Evolutionary conservation across 768 basidiomycete species (phyloP), one percentile per base, ranked within the genome.

Genomic region (Cyclocybe aegerita): DNA sequence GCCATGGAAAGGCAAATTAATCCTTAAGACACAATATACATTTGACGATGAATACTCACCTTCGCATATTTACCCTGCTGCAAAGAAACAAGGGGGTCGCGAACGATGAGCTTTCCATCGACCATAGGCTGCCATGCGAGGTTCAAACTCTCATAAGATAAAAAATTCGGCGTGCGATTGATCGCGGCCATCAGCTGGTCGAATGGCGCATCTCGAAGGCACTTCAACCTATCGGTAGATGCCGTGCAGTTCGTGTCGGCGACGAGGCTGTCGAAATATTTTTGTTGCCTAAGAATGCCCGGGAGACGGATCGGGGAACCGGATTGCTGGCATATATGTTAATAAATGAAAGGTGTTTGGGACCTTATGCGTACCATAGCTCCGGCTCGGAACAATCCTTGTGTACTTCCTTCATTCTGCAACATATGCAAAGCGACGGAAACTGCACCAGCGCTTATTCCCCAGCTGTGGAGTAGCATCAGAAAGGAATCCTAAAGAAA

Each of bases 381-480:
- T 2, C 60, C 70, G 3, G 56, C 69, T 5, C 58, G 64, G 60
- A 72, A 74, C 4, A 74, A 50, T 0, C 64, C 65, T 8, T 56
- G 53, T 7, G 56, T 56, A 29, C 68, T 46, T 9, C 70, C 70
- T 9, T 61, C 50, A 35, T 65, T 58, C 9, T 48, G 11, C 9
- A 72, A 32, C 47, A 73, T 48, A 9, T 77, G 75, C 32, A 70
- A 37, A 4, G 63, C 64, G 10, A 74, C 72, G 43, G 70, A 68
- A 47, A 73, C 65, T 6, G 76, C 75, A 4, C 78, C 79, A 0
- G 76, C 74, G 11, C 67, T 70, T 54, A 74, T 63, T 2, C 80
- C 79, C 61, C 64, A 72, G 12, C 72, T 71, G 33, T 9, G 48
- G n/a, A 23, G 12, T 6, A 9, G 11, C 7, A 34, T 46, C 4